Base-by-base conservation (phyloP, 768 basidiomycete genomes). In the Lyophyllum decastes region DNA sequence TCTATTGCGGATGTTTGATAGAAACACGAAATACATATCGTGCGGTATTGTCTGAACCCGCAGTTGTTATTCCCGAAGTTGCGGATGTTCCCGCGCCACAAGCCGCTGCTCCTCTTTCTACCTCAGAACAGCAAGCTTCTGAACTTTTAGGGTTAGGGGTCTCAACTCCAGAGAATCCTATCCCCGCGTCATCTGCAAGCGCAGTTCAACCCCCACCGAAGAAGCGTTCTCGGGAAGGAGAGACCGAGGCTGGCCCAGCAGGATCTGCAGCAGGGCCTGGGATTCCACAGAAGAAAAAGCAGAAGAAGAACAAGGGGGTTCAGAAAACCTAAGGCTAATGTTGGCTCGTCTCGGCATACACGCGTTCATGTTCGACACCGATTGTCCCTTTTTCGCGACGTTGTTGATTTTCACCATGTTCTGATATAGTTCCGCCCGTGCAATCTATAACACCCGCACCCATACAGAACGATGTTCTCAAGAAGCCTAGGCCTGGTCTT, bases 1-100 rank as follows among this genome's bases (percentile, higher is more conserved):
- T 51, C 21, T 43, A 21, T 30, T 26, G 52, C 55, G 49, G 11
- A 25, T 24, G 45, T 21, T 35, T 24, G 58, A 22, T 63, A 93
- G 92, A 90, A 73, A 90, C 91, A 0, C 88, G 92, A 30, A 85
- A 83, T 66, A 92, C 90, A 4, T 92, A 90, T 64, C 83, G 91
- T 5, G 88, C 92, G 0, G 81, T 93, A 0, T 73, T 94, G 21
- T 92, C 91, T 2, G 89, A 90, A 65, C 90, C 92, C 0, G 82
- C 69, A 47, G 68, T 92, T 10, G 78, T 93, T 11, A 69, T 91
- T 1, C 87, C 87, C 9, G 63, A 64, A 44, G 70, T 54, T 21
- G 3, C 34, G 24, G 48, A 34, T 0, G 17, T n/a, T 24, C 25
- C 52, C 4, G 30, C 60, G 16, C 34, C 49, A 4, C 21, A 4